Evolutionary conservation across 2,329 filamentous ascomycete species (phyloP), one percentile per base, ranked within the genome.

Genomic region (Mariannaea elegans): DNA sequence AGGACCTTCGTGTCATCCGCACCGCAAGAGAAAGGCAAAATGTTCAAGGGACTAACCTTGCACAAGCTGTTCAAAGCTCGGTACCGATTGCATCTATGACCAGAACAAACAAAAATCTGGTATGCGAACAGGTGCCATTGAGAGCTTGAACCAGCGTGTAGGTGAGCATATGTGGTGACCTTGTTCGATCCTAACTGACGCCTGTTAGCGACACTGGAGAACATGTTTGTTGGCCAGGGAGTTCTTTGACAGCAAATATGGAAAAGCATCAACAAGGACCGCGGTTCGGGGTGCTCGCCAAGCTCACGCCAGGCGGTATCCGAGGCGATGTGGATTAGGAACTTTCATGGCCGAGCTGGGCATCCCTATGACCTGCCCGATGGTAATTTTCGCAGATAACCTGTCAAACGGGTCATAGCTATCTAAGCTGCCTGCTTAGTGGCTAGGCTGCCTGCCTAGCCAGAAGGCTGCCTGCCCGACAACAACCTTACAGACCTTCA

Each of bases 21-120:
- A 80, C 64, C 76, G 79, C 4, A 78, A 75, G 50, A 80, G 78
- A 63, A 81, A 82, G 49, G 75, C 79, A 14, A 78, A 77, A 41
- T 82, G 80, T 65, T 76, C 77, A 23, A 70, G 78, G 19, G 67
- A 72, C 24, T 76, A 78, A 46, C 79, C 80, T 7, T 82, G 80
- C 59, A 75, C 77, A 3, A 56, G 13, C 21, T 56, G 54, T 16
- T 21, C 46, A 2, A 56, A 56, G 8, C 46, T 56, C 8, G 46
- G 46, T 36, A 42, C 18, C 6, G 70, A 76, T 13, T 78, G 75
- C 52, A 52, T 75, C 1, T 77, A 77, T 36, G 73, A 77, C 18
- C 69, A 73, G 8, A 72, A 54, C 14, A 72, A 68, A 34, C 58
- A 63, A 9, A 77, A 75, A 55, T 73, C 73, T 1, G 76, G 76